Conservation (phyloP, 176 grass and related monocot species). For the Bothriochloa decipiens region DNA sequence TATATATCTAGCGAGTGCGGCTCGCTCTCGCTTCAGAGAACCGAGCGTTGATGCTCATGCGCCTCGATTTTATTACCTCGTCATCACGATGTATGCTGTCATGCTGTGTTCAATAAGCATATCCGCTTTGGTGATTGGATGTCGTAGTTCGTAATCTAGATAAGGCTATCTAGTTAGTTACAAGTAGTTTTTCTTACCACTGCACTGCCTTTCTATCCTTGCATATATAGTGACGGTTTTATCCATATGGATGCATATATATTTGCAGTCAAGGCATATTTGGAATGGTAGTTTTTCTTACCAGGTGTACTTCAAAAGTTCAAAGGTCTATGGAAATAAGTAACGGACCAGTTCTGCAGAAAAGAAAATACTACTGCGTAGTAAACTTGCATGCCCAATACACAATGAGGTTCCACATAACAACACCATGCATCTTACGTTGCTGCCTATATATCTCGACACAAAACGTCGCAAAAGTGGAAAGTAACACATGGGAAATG, state of each 20-base stretch:
- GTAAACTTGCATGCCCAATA: background rate
- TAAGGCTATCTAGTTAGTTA: background rate
- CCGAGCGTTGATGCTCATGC: background rate
- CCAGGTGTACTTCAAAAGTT: background rate
- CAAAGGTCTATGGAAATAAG: background rate
- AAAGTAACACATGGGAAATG: background rate
- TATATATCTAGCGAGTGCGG: background rate
- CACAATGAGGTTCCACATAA: background rate
- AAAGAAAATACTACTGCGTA: background rate
- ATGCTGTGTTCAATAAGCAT: background rate
- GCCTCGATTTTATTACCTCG: background rate
- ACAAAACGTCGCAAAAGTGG: background rate
- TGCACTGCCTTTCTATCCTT: background rate
- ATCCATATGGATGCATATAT: background rate
- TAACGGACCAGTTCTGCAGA: background rate
- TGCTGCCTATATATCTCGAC: background rate
- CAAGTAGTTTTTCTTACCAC: background rate
- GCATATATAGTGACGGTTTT: background rate
- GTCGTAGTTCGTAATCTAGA: background rate
- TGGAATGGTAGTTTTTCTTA: background rate
- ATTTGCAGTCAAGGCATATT: background rate
- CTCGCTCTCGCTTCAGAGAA: slow-evolving; percentile 32
- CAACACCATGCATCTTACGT: background rate
- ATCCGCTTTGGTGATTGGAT: background rate
- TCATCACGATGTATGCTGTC: background rate